Base-by-base conservation (phyloP, 768 basidiomycete genomes). In the Panaeolus papilionaceus region DNA sequence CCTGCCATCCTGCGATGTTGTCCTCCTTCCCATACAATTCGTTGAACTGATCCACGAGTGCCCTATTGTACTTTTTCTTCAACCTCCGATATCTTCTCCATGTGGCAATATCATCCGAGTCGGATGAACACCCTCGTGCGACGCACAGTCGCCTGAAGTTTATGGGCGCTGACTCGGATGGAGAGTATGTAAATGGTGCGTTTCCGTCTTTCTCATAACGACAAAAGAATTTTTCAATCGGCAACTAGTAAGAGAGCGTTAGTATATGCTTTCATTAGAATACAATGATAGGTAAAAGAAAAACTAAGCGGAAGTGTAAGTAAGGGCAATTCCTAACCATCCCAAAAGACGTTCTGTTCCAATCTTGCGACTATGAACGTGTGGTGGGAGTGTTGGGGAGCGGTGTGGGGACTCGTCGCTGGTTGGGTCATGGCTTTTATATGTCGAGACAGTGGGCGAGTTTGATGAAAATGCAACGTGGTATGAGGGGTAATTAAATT, bases 301-400 rank as follows among this genome's bases (percentile, higher is more conserved):
- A 26, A 51, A 51, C 18, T 23, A 51, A 51, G 18, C 8, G n/a
- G 45, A 8, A 51, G 20, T 16, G 45, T 20, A 47, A n/a, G 8
- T 16, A 47, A 47, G 26, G 23, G 20, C 26, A 28, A 26, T 26
- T 45, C 49, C 49, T 51, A 51, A 51, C 49, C 49, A 51, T 51
- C 49, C 49, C 49, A 51, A 51, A 51, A 51, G 49, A 51, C 49
- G 49, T 51, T 51, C 49, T 51, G 49, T 28, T 51, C 49, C 8
- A 51, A 10, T 51, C 26, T 51, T 28, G 23, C 3, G 14, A 51
- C 26, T 51, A 8, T 23, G 49, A 51, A 51, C 49, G 49, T 51
- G 49, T 51, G 49, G 49, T 51, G 49, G 49, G 49, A 51, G 26
- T 23, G 49, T 51, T 51, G 49, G 49, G 49, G 49, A 14, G 20